Evolutionary conservation across 495 filamentous ascomycete species (phyloP), one percentile per base, ranked within the genome.

Genomic region (Talaromyces proteolyticus): DNA sequence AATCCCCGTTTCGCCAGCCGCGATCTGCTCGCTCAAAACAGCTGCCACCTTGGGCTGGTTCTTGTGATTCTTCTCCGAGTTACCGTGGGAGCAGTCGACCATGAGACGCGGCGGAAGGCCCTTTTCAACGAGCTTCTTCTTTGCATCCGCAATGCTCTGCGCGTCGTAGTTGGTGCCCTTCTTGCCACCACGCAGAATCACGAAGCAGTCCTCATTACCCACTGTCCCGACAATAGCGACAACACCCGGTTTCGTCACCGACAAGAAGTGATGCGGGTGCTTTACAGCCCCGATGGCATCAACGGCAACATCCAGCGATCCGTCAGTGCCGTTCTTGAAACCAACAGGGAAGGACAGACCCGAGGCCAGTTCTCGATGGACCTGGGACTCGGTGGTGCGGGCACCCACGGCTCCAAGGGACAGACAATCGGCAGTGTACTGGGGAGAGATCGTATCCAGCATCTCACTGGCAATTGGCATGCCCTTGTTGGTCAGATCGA

Each of bases 281-380:
- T 77, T 83, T 11, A 96, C 93, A 17, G 94, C 87, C 48, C 91
- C 92, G 68, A 97, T 96, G 42, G 94, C 94, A 71, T 99, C 94
- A 52, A 99, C 87, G 1, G 94, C 91, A 2, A 97, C 89, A 50
- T 85, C 81, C 34, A 97, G 69, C 1, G 85, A 85, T 17, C 94
- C 94, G 65, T 99, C 94, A 22, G 94, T 99, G 50, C 94, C 94
- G 66, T 99, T 99, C 78, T 99, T 99, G 83, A 99, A 99, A 38
- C 94, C 94, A 11, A 99, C 89, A 2, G 94, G 93, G 82, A 97
- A 99, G 46, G 86, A 91, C 18, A 97, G 70, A 57, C 94, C 94
- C 36, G 88, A 94, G 1, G 94, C 92, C 56, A 99, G 68, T 63
- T 99, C 94, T 39, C 94, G 82, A 67, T 99, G 94, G 49, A 99